Evolutionary conservation across 2,329 filamentous ascomycete species (phyloP).

Genomic region (Neobulgaria alba): DNA sequence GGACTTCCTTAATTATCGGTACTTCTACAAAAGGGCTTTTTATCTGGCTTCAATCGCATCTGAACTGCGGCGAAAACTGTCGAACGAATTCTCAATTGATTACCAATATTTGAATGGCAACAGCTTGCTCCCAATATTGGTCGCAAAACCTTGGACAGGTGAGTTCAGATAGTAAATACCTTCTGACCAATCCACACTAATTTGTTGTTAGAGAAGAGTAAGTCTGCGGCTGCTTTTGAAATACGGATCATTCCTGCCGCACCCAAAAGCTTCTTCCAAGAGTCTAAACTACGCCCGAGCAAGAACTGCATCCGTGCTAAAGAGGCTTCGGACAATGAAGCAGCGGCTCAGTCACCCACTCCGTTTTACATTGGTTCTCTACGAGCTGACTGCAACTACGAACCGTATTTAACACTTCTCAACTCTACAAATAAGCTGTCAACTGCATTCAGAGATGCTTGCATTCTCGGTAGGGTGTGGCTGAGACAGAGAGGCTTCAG

Average conservation of each 20-base stretch:
- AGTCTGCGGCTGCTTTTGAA: constrained; percentile 37
- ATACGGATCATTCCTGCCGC: constrained; percentile 74
- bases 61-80: constrained; percentile 52
- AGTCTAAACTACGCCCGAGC: constrained; percentile 59
- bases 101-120: constrained; percentile 68
- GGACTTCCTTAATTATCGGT: constrained; percentile 86
- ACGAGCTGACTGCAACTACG: constrained; percentile 65
- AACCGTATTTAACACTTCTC: constrained; percentile 67
- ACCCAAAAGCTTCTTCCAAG: constrained; percentile 59
- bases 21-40: constrained; percentile 90
- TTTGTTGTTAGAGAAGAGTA: constrained; percentile 32
- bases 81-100: constrained; percentile 44
- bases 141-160: constrained; percentile 32
- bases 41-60: constrained; percentile 77
- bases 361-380: constrained; percentile 86
- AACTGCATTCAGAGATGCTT: constrained; percentile 63
- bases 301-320: constrained; percentile 61
- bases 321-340: constrained; percentile 36
- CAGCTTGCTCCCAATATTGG: constrained; percentile 61
- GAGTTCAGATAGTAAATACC: constrained; percentile 1
- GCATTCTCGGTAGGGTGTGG: constrained; percentile 81
- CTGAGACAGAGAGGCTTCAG: constrained; percentile 78
- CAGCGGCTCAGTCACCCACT: constrained; percentile 41
- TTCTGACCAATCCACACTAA: too few species aligned
- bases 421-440: constrained; percentile 55